phyloP scores from a whole-genome alignment of 495 filamentous ascomycete genomes.

The Aspergillus heteromorphus region DNA sequence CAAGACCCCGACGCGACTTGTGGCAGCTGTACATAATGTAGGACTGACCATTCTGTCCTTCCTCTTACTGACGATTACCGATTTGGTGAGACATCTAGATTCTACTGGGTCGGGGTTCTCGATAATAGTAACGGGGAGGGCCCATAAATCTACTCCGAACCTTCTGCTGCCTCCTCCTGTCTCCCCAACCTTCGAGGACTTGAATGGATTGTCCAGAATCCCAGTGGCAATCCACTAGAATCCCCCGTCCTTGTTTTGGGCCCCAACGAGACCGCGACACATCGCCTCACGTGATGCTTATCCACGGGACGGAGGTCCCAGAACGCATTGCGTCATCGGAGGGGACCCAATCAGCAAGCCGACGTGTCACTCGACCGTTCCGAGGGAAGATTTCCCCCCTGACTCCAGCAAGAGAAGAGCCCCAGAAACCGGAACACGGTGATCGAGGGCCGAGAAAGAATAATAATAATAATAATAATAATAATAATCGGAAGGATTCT shows the following conservation, averaged over 20 bases:
- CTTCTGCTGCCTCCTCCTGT: neutral
- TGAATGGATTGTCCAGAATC: constrained; percentile 9
- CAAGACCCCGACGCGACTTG: neutral
- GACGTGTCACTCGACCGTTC: constrained; percentile 10
- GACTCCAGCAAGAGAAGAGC: neutral
- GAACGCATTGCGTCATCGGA: constrained; percentile 21
- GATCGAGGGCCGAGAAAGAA: neutral
- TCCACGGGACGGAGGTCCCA: constrained; percentile 7
- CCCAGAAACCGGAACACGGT: neutral
- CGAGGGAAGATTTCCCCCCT: constrained; percentile 10
- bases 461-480: no score
- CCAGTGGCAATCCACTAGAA: constrained; percentile 16
- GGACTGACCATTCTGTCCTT: no score
- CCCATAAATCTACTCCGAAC: neutral
- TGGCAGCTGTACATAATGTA: neutral
- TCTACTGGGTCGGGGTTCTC: neutral
- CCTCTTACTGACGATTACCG: no score
- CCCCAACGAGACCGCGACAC: constrained; percentile 5
- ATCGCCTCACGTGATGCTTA: constrained; percentile 15
- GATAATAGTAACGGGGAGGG: neutral
- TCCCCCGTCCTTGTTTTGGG: neutral
- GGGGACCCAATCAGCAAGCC: constrained; percentile 13
- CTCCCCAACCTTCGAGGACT: neutral
- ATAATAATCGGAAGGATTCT: no score
- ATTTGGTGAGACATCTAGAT: no score